Conservation (phyloP, 2,329 filamentous ascomycete species). For the Aspergillus transmontanensis region DNA sequence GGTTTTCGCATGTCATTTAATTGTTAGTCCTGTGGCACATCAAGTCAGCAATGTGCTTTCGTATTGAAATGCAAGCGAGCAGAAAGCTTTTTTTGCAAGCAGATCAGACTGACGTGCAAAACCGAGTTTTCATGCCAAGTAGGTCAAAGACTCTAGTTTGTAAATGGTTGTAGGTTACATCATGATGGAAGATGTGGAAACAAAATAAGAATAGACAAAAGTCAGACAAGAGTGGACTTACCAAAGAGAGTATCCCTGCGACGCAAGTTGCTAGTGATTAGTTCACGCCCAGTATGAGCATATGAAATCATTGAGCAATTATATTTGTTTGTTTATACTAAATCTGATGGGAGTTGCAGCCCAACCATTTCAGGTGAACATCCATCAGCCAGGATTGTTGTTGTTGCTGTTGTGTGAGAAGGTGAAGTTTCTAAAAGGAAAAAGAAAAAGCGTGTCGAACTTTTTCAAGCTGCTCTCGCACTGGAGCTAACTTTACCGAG, state of each 20-base stretch:
- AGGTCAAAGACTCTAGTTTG: slow-evolving; percentile 98
- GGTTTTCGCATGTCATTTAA: not conserved
- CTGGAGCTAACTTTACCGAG: slow-evolving; percentile 34
- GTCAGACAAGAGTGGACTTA: slow-evolving; percentile 24
- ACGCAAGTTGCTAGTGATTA: not conserved
- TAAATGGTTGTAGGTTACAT: slow-evolving; percentile 78
- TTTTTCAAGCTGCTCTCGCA: slow-evolving; percentile 35
- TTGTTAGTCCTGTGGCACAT: slow-evolving; percentile 17
- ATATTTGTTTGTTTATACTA: not conserved
- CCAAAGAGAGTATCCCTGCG: slow-evolving; percentile 20
- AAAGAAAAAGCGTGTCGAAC: slow-evolving; percentile 24
- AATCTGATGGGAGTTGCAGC: not conserved
- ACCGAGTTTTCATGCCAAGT: slow-evolving; percentile 73
- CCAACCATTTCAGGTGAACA: slow-evolving; percentile 13
- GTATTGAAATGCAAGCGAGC: slow-evolving; percentile 6
- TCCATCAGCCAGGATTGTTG: not conserved
- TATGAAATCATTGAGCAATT: slow-evolving; percentile 1
- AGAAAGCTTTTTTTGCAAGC: slow-evolving; percentile 18
- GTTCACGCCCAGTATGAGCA: not conserved
- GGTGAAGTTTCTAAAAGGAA: slow-evolving; percentile 20
- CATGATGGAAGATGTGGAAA: slow-evolving; percentile 52
- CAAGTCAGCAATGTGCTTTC: slow-evolving; percentile 14
- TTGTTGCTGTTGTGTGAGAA: slow-evolving; percentile 21
- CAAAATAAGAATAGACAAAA: slow-evolving; percentile 3
- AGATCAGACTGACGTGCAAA: slow-evolving; percentile 89